Base-by-base conservation (phyloP, 1,284 basidiomycete genomes). In the Meira miltonrushii region DNA sequence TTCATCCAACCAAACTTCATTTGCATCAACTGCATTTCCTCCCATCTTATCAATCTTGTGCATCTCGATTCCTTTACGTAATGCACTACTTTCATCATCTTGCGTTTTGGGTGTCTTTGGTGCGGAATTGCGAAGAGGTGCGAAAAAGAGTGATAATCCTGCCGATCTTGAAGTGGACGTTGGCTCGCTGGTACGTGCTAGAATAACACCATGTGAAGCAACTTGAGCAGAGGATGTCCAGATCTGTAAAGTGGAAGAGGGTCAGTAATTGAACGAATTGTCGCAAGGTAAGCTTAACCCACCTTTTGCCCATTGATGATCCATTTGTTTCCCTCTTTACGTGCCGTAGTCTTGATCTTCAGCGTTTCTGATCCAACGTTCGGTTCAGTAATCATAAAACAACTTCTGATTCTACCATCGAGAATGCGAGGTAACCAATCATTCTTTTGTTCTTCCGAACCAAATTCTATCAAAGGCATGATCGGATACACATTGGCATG, bases 301-400 rank as follows among this genome's bases (percentile, higher is more conserved):
- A 55, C 40, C 62, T 73, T 79, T 55, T 65, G 65, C 0, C 77
- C 77, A 56, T 73, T 76, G 8, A 79, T 63, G 7, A 75, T 48
- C 55, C 74, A 79, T 39, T 62, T 59, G 38, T 65, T 57, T 0
- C 67, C 67, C 33, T 53, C 57, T 12, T 58, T 63, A 4, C 64
- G 66, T 1, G 77, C 77, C 21, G 59, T 66, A 1, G 77, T 79
- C 39, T 69, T 65, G 33, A 79, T 60, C 43, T 72, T 79, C 15
- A 79, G 57, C 49, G 77, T 79, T 56, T 79, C 77, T 10, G 67
- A 61, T 0, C 77, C 77, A 1, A 72, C 67, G 17, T 76, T 71
- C 0, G 79, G 78, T 61, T 80, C 79, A 4, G 79, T 80, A 19
- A 80, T 77, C 2, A 77, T 79, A 51, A 80, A 80, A 52, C 79